phyloP scores from a whole-genome alignment of 2,329 filamentous ascomycete genomes.

The Colletotrichum salicis region DNA sequence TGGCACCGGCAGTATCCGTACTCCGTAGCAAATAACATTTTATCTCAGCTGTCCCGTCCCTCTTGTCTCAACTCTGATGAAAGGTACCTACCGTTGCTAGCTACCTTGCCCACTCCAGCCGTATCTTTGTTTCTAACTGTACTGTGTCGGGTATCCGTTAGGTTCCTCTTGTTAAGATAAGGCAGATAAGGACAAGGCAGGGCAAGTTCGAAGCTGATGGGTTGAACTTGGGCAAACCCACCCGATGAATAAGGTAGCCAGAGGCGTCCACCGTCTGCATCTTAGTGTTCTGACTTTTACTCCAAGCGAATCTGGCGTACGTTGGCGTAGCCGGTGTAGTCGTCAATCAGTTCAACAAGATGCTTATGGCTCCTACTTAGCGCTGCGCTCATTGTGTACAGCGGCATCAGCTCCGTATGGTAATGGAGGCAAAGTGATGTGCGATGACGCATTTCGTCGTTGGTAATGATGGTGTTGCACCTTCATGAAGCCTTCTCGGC shows the following conservation, averaged over 20 bases:
- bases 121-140: not conserved
- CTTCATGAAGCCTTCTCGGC: not conserved
- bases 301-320: constrained; percentile 1
- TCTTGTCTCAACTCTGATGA: constrained; percentile 23
- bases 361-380: not conserved
- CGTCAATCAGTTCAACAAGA: not conserved
- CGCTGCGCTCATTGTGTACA: constrained; percentile 8
- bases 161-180: not conserved
- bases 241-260: not conserved
- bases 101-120: not conserved
- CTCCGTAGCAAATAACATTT: constrained; percentile 9
- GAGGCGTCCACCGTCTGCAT: constrained; percentile 14
- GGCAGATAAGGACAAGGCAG: constrained; percentile 1
- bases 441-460: not conserved
- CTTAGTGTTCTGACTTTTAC: not conserved
- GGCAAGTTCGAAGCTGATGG: not conserved
- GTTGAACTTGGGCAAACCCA: not conserved
- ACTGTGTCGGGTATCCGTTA: not conserved
- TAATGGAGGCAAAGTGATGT: not conserved
- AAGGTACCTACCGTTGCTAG: not conserved
- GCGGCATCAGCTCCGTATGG: constrained; percentile 3
- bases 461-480: not conserved
- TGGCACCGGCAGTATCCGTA: not conserved
- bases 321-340: not conserved
- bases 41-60: constrained; percentile 4